These are phyloP conservation scores for Fusarium nanum DNA, from an alignment of 2,329 filamentous ascomycete species.

Conservation along the genomic window DNA sequence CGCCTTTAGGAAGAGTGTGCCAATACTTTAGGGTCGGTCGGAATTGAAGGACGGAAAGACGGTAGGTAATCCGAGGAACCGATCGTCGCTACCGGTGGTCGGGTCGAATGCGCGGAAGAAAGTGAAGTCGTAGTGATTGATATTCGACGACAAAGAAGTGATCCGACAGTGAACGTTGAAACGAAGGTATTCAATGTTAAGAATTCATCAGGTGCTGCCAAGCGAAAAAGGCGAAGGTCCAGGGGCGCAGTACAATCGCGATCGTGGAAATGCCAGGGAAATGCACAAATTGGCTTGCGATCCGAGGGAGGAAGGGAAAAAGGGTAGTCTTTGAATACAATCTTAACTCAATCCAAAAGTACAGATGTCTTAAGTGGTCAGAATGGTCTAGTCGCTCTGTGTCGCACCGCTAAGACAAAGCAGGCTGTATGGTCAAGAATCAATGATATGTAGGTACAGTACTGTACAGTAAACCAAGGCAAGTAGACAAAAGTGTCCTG, in stretches of 20 bases:
- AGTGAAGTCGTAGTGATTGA: neutral
- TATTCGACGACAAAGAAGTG: constrained; percentile 14
- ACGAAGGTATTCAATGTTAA: constrained; percentile 41
- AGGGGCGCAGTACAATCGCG: constrained; percentile 33
- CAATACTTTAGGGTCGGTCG: constrained; percentile 1
- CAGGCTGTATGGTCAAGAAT: constrained; percentile 9
- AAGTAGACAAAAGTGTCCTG: constrained; percentile 15
- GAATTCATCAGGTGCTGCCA: constrained; percentile 37
- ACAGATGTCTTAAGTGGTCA: constrained; percentile 30
- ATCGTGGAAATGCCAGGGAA: constrained; percentile 23
- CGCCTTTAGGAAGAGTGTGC: constrained; percentile 1
- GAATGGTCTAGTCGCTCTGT: constrained; percentile 16
- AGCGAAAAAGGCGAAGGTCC: constrained; percentile 19
- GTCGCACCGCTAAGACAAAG: constrained; percentile 18
- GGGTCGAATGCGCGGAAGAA: constrained; percentile 28
- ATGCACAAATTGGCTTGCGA: constrained; percentile 20
- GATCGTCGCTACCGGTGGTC: constrained; percentile 18
- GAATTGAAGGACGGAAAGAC: constrained; percentile 12
- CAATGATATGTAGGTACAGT: neutral
- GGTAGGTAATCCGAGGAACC: constrained; percentile 4
- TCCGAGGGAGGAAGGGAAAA: constrained; percentile 20
- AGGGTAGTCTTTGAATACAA: constrained; percentile 21
- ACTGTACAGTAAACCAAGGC: neutral
- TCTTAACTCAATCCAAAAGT: constrained; percentile 27
- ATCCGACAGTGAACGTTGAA: constrained; percentile 28